Evolutionary conservation across 1,284 basidiomycete species (phyloP), one percentile per base, ranked within the genome.

Genomic region (Rhodotorula mucilaginosa): DNA sequence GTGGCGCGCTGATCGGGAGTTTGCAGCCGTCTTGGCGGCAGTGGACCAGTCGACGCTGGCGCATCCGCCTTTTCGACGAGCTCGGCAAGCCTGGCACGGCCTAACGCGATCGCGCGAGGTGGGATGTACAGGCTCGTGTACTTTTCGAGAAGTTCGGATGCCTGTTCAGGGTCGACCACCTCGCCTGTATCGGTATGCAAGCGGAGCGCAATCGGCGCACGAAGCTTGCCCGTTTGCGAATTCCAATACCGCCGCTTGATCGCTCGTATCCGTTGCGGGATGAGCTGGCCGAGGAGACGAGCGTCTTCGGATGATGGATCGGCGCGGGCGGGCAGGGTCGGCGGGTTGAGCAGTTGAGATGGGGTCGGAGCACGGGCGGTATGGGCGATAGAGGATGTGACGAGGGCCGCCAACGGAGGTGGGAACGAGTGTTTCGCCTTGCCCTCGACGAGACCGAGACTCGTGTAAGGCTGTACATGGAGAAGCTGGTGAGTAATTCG

Each of bases 241-340:
- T 80, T 82, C 80, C 87, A 91, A 78, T 84, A 90, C 26, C 87
- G 84, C 86, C 88, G 86, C n/a, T 86, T 86, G 64, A 88, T 84
- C 79, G 92, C 92, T 56, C 87, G 84, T 78, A 90, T 86, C 54
- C 90, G 85, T 49, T 90, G 86, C 78, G 86, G 89, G 80, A 87
- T 89, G 56, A 90, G 81, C 23, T 84, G 85, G 3, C 90, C 90
- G 48, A 89, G 81, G 2, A 88, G 77, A 23, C 81, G 79, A 1
- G 87, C 87, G 68, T 89, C 87, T 73, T 86, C 84, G 7, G 88
- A 88, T 3, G 80, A 71, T 12, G 86, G 85, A 72, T 88, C 81
- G 48, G 87, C 87, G 39, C 86, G 85, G 8, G 79, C 76, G 1
- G 89, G 87, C 31, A 91, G 80, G 1, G 78, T 84, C 0, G 87